Conservation (phyloP, 768 basidiomycete species). For the Pleurotus salmoneostramineus region DNA sequence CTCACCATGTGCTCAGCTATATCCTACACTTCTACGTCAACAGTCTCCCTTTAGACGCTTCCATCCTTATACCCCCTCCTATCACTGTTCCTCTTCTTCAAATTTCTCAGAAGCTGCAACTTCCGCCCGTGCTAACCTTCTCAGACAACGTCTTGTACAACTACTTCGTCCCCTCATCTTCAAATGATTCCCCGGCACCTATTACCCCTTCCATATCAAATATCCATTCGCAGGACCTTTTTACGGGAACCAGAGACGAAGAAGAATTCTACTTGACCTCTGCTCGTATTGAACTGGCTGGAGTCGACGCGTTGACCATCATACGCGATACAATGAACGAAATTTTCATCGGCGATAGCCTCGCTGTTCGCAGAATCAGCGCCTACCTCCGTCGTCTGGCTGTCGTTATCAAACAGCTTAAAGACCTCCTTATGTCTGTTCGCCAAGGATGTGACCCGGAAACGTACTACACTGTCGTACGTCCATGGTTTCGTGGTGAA, state of each 20-base stretch:
- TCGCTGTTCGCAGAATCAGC: constrained; percentile 59
- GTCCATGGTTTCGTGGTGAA: constrained; percentile 81
- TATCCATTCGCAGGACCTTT: constrained; percentile 60
- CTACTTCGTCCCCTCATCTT: constrained; percentile 45
- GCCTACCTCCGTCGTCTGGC: constrained; percentile 63
- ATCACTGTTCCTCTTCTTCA: constrained; percentile 74
- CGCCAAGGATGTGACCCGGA: constrained; percentile 69
- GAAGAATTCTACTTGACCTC: constrained; percentile 86
- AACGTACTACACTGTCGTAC: constrained; percentile 64
- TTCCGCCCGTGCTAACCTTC: constrained; percentile 89
- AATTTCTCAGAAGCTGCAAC: constrained; percentile 63
- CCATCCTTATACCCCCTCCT: constrained; percentile 62
- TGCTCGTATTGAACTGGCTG: constrained; percentile 81
- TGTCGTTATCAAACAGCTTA: constrained; percentile 60
- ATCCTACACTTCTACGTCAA: constrained; percentile 80
- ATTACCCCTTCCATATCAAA: constrained; percentile 51
- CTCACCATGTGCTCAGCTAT: constrained; percentile 70
- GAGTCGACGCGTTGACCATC: constrained; percentile 78
- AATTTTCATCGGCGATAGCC: constrained; percentile 71
- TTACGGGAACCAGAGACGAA: constrained; percentile 80
- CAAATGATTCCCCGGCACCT: constrained; percentile 18
- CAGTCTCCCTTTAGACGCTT: constrained; percentile 42
- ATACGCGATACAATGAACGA: constrained; percentile 90
- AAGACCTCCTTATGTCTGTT: constrained; percentile 55
- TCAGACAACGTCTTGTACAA: constrained; percentile 93